A percentile compares a stretch with the other conserved stretches of the same genome.
Evolutionary conservation across 345 rosid genomes (phyloP).

Genomic region (Linum lewisii): DNA sequence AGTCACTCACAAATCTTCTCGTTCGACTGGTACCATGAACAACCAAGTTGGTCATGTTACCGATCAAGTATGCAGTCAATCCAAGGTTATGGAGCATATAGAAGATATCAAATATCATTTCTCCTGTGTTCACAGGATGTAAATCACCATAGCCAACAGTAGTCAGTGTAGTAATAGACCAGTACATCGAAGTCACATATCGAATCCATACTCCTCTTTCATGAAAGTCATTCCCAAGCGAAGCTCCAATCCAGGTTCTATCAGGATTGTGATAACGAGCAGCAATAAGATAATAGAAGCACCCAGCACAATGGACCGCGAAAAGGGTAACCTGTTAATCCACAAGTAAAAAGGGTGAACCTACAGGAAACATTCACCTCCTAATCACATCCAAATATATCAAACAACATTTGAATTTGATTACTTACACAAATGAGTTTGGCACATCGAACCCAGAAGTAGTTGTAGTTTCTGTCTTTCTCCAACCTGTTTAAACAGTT

Average conservation of each 20-base stretch:
- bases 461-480: conserved; percentile 83
- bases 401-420: background rate
- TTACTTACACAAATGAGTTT: conserved; percentile 79
- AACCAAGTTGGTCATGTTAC: conserved; percentile 96
- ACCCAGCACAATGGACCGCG: conserved; percentile 81
- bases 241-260: conserved; percentile 66
- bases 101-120: conserved; percentile 82
- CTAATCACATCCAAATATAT: background rate
- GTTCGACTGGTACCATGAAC: conserved; percentile 96
- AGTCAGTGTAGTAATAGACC: conserved; percentile 93
- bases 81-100: conserved; percentile 92
- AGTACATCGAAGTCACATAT: conserved; percentile 83
- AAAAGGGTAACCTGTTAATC: conserved; percentile 69
- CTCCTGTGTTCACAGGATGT: conserved; percentile 77
- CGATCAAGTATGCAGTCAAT: conserved; percentile 86
- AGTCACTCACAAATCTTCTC: conserved; percentile 63
- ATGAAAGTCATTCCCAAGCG: conserved; percentile 30
- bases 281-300: conserved; percentile 84
- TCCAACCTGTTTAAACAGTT: conserved; percentile 50
- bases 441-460: conserved; percentile 92
- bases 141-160: conserved; percentile 95
- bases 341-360: background rate
- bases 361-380: background rate
- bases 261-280: conserved; percentile 45
- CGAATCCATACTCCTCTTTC: conserved; percentile 48